Conservation (phyloP, 352 stramenopile genomes). For the Phytophthora agathidicida region DNA sequence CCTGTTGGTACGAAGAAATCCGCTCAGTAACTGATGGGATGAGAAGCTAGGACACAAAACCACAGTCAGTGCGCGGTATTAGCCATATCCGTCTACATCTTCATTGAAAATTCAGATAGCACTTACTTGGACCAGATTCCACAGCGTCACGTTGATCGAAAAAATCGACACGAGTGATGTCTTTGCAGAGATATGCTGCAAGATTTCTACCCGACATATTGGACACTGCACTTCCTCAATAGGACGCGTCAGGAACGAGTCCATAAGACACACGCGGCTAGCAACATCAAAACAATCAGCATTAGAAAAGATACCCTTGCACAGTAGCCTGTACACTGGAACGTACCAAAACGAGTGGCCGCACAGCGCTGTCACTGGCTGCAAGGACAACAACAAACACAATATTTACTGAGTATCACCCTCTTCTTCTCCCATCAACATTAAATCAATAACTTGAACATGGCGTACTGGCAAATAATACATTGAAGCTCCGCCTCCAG, state of each 20-base stretch:
- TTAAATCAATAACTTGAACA: slow-evolving; percentile 71
- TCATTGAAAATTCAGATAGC: background rate
- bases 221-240: slow-evolving; percentile 59
- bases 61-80: background rate
- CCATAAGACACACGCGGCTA: slow-evolving; percentile 61
- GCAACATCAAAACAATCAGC: slow-evolving; percentile 2
- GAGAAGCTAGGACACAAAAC: slow-evolving; percentile 39
- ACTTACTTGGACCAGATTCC: slow-evolving; percentile 71
- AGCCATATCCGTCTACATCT: background rate
- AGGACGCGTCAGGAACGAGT: slow-evolving; percentile 48
- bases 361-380: slow-evolving; percentile 51
- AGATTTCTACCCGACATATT: slow-evolving; percentile 50
- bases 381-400: slow-evolving; percentile 1
- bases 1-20: slow-evolving; percentile 16
- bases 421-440: too few species aligned
- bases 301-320: too few species aligned
- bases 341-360: slow-evolving; percentile 63
- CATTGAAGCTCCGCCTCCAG: slow-evolving; percentile 55
- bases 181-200: slow-evolving; percentile 33
- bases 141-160: slow-evolving; percentile 72
- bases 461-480: slow-evolving; percentile 56
- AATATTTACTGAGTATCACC: too few species aligned
- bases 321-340: too few species aligned
- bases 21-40: slow-evolving; percentile 31
- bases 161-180: slow-evolving; percentile 39